Conservation (phyloP, 805 yeast species). For the Lachancea kluyveri region DNA sequence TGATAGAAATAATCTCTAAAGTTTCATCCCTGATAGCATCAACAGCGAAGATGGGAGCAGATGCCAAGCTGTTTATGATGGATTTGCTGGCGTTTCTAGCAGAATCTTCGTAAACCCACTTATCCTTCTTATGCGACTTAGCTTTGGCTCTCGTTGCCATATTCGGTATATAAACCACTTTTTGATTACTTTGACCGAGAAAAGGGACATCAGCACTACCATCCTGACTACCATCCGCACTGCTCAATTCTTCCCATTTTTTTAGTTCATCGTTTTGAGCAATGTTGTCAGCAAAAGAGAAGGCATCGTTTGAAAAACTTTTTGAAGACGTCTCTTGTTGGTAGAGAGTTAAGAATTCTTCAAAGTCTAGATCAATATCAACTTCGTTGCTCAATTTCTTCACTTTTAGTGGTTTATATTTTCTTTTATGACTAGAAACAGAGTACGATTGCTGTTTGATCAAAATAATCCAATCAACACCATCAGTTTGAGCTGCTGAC, state of each 20-base stretch:
- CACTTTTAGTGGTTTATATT: slow-evolving; percentile 71
- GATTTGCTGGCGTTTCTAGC: slow-evolving; percentile 55
- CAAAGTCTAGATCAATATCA: slow-evolving; percentile 69
- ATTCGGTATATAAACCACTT: slow-evolving; percentile 62
- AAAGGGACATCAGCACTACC: slow-evolving; percentile 19
- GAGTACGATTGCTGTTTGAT: slow-evolving; percentile 57
- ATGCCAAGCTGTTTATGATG: slow-evolving; percentile 47
- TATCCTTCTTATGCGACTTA: slow-evolving; percentile 68
- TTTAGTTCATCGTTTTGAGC: slow-evolving; percentile 20
- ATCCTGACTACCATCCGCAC: slow-evolving; percentile 25
- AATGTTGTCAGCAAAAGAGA: slow-evolving; percentile 16
- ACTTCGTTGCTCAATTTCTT: slow-evolving; percentile 51
- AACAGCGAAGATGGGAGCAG: slow-evolving; percentile 69
- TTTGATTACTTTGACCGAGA: slow-evolving; percentile 34
- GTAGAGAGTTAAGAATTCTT: slow-evolving; percentile 52
- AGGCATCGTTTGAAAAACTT: slow-evolving; percentile 8
- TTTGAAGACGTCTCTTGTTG: slow-evolving; percentile 25
- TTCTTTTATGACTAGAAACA: slow-evolving; percentile 34
- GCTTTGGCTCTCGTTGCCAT: slow-evolving; percentile 76
- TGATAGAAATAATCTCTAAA: slow-evolving; percentile 71
- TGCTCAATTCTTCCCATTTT: slow-evolving; percentile 26
- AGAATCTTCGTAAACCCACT: slow-evolving; percentile 69
- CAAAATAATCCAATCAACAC: slow-evolving; percentile 70
- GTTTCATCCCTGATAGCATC: slow-evolving; percentile 79
- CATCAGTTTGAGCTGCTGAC: slow-evolving; percentile 57